These are phyloP conservation scores for Paecilomyces formosus DNA, from an alignment of 2,329 filamentous ascomycete species.

Conservation along the genomic window DNA sequence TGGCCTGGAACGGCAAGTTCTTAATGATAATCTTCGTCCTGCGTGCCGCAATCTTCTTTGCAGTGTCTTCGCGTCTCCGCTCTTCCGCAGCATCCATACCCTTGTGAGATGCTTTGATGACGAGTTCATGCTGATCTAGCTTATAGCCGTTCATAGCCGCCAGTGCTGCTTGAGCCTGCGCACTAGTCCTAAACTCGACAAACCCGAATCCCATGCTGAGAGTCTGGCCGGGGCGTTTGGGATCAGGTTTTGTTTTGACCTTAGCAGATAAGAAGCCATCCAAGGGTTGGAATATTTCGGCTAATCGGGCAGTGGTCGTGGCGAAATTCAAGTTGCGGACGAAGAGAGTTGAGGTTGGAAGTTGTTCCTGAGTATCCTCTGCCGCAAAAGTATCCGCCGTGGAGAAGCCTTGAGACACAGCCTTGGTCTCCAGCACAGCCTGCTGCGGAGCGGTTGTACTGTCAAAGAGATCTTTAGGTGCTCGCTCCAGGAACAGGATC, in stretches of 20 bases:
- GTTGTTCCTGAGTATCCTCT: slow-evolving; percentile 26
- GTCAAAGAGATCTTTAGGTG: slow-evolving; percentile 71
- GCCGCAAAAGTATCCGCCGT: slow-evolving; percentile 37
- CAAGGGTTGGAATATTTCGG: slow-evolving; percentile 69
- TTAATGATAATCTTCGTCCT: slow-evolving; percentile 95
- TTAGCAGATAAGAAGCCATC: slow-evolving; percentile 83
- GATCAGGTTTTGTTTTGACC: slow-evolving; percentile 88
- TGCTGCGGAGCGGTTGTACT: slow-evolving; percentile 25
- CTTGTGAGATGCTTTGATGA: slow-evolving; percentile 80
- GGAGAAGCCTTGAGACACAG: slow-evolving; percentile 32
- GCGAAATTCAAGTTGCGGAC: slow-evolving; percentile 90
- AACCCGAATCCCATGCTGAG: slow-evolving; percentile 98
- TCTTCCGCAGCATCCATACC: slow-evolving; percentile 83
- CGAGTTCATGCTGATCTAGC: slow-evolving; percentile 78
- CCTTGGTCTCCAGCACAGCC: slow-evolving; percentile 20
- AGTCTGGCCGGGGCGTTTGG: slow-evolving; percentile 79
- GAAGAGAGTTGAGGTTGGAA: slow-evolving; percentile 74
- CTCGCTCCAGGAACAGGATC: slow-evolving; percentile 88
- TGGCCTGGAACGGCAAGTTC: slow-evolving; percentile 92
- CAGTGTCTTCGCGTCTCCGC: slow-evolving; percentile 70
- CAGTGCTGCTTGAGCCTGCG: slow-evolving; percentile 70
- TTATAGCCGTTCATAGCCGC: slow-evolving; percentile 80
- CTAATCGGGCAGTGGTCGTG: slow-evolving; percentile 70
- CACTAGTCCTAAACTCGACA: slow-evolving; percentile 73
- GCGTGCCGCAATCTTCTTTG: slow-evolving; percentile 68